Evolutionary conservation across 73 alveolate genomes (phyloP).

Genomic region (Urostyla sp.): DNA sequence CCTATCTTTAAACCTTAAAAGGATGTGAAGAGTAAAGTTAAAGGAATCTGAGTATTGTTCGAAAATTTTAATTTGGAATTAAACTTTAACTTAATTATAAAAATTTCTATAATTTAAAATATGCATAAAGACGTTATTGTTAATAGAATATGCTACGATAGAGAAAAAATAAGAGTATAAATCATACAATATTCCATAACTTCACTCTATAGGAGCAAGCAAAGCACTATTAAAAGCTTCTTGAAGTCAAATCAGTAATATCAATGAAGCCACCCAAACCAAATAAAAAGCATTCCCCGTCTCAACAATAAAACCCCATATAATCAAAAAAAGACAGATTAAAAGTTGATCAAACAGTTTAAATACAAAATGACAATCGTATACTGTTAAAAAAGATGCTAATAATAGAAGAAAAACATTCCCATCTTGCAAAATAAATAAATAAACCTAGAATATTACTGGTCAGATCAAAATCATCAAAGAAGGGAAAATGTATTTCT

Average conservation of each 20-base stretch:
- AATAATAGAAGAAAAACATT: too few relatives aligned
- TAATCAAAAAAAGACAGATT: too few relatives aligned
- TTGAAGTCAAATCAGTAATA: conserved; percentile 2
- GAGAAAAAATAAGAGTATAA: conserved; percentile 15
- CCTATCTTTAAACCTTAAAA: conserved; percentile 24
- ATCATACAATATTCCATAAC: not conserved
- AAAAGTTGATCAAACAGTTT: too few relatives aligned
- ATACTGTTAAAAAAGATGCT: too few relatives aligned
- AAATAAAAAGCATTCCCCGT: too few relatives aligned
- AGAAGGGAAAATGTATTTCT: too few relatives aligned
- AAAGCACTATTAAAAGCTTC: not conserved
- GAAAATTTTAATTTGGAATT: not conserved
- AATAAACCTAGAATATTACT: too few relatives aligned
- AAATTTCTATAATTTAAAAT: not conserved
- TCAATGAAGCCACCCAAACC: conserved; percentile 13
- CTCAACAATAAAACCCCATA: too few relatives aligned
- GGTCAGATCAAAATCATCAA: too few relatives aligned
- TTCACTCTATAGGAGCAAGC: not conserved
- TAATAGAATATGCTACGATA: conserved; percentile 17
- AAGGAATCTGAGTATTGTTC: not conserved
- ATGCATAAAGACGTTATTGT: conserved; percentile 38
- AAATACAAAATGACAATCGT: too few relatives aligned
- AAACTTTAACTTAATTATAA: not conserved
- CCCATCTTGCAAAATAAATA: too few relatives aligned
- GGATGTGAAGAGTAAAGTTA: too few relatives aligned